Evolutionary conservation across 768 basidiomycete species (phyloP).

Genomic region (Kwoniella bestiolae): DNA sequence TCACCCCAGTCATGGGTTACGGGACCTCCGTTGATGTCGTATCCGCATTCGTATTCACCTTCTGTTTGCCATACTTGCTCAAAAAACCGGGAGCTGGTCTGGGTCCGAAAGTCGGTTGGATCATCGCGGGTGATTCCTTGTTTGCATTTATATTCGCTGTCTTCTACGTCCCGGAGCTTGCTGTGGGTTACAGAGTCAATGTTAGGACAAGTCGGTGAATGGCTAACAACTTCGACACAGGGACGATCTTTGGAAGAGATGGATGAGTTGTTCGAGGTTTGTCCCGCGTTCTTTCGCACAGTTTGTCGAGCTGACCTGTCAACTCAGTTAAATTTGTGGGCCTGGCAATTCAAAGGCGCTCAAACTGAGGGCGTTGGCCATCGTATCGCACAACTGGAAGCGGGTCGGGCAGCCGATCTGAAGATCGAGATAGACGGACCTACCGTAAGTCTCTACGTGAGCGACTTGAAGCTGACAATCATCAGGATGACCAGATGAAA

Average conservation of each 20-base stretch:
- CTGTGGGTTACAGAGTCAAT: not conserved
- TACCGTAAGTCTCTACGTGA: too few relatives aligned
- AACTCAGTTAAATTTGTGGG: not conserved
- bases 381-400: slow-evolving; percentile 1
- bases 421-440: too few relatives aligned
- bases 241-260: slow-evolving; percentile 14
- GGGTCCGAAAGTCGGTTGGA: slow-evolving; percentile 14
- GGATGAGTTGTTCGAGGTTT: slow-evolving; percentile 5
- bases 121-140: slow-evolving; percentile 14
- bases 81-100: slow-evolving; percentile 6
- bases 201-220: not conserved
- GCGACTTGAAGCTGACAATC: too few relatives aligned
- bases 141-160: slow-evolving; percentile 13
- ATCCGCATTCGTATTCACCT: slow-evolving; percentile 10
- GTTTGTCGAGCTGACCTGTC: too few relatives aligned
- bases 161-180: slow-evolving; percentile 17
- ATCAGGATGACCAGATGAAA: too few relatives aligned
- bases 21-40: slow-evolving; percentile 19
- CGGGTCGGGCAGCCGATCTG: not conserved
- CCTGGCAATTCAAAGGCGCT: slow-evolving; percentile 1
- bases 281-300: too few relatives aligned
- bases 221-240: not conserved
- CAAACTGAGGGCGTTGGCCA: slow-evolving; percentile 2
- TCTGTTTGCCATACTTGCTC: slow-evolving; percentile 13
- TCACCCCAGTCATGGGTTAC: slow-evolving; percentile 10